These are phyloP conservation scores for Chrysanthemum seticuspe DNA, from an alignment of 129 eudicot genomes.

Conservation along the genomic window DNA sequence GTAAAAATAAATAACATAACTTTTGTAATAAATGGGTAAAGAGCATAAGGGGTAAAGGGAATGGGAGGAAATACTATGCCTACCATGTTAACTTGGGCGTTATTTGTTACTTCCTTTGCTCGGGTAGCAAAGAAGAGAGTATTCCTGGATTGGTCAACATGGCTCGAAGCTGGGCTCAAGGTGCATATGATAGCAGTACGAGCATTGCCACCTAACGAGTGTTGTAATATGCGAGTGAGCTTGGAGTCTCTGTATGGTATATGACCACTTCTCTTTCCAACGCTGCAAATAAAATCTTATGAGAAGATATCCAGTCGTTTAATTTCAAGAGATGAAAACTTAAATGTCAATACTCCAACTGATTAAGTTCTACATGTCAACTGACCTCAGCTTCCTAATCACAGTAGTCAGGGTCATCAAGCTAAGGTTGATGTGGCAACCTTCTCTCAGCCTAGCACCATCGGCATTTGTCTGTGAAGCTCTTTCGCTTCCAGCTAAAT, in stretches of 20 bases:
- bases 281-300: conserved; percentile 45
- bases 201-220: conserved; percentile 99
- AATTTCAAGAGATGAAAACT: neutral
- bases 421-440: conserved; percentile 92
- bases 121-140: conserved; percentile 93
- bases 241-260: conserved; percentile 96
- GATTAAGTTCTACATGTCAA: neutral
- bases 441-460: conserved; percentile 93
- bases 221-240: conserved; percentile 96
- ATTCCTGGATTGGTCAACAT: conserved; percentile 87
- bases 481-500: conserved; percentile 96
- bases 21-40: neutral
- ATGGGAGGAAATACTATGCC: neutral
- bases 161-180: conserved; percentile 93
- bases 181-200: conserved; percentile 98
- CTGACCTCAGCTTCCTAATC: conserved; percentile 89
- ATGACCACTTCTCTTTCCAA: conserved; percentile 90
- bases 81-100: conserved; percentile 99
- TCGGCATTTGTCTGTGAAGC: conserved; percentile 86
- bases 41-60: neutral
- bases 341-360: neutral
- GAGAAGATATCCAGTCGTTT: neutral
- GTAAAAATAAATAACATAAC: neutral
- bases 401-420: conserved; percentile 94
- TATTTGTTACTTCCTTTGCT: conserved; percentile 97